Conservation (phyloP, 2,329 filamentous ascomycete genomes). For the Pseudogymnoascus pannorum region DNA sequence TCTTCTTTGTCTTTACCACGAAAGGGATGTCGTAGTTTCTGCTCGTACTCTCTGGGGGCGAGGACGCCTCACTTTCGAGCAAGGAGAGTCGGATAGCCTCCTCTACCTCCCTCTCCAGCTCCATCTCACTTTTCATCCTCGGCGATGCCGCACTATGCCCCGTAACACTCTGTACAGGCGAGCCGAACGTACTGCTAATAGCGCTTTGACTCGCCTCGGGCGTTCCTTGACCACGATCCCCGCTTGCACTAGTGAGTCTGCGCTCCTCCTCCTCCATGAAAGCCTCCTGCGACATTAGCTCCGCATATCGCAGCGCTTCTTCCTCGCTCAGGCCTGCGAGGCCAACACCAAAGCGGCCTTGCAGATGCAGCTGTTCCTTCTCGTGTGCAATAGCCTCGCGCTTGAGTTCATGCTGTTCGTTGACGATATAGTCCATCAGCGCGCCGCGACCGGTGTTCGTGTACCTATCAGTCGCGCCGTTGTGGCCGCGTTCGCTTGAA, state of each 20-base stretch:
- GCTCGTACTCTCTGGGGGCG: conserved; percentile 38
- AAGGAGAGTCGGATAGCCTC: conserved; percentile 55
- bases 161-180: conserved; percentile 47
- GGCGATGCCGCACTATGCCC: conserved; percentile 28
- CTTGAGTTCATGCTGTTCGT: conserved; percentile 76
- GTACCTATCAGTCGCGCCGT: conserved; percentile 49
- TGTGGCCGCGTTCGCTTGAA: conserved; percentile 50
- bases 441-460: conserved; percentile 58
- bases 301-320: conserved; percentile 56
- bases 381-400: conserved; percentile 60
- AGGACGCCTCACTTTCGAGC: conserved; percentile 46
- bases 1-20: conserved; percentile 39
- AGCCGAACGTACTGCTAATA: conserved; percentile 40
- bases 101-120: conserved; percentile 54
- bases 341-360: conserved; percentile 76
- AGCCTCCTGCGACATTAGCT: conserved; percentile 58
- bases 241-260: conserved; percentile 43
- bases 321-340: conserved; percentile 60
- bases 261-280: conserved; percentile 50
- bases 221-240: conserved; percentile 36
- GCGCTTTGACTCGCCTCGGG: conserved; percentile 25
- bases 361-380: conserved; percentile 63
- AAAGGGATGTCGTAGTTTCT: conserved; percentile 41
- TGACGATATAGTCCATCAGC: conserved; percentile 73
- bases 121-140: conserved; percentile 33